Evolutionary conservation across 176 grass and related monocot species (phyloP).

Genomic region (Canna indica): DNA sequence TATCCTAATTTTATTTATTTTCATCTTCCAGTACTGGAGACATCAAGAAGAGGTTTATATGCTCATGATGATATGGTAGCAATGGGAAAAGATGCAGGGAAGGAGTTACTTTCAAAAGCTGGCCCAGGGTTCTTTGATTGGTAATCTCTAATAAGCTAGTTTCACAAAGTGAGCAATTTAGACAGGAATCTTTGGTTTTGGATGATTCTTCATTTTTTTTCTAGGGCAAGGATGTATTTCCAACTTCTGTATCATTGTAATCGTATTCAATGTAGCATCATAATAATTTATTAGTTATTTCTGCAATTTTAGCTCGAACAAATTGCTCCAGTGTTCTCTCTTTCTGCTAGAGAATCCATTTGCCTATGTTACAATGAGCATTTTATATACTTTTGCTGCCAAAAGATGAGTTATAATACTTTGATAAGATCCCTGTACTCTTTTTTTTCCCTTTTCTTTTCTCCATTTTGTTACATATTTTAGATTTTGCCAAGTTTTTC

Average conservation of each 20-base stretch:
- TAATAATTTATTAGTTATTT: background rate
- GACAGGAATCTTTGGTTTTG: background rate
- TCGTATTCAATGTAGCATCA: background rate
- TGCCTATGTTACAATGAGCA: background rate
- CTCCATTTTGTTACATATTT: too few species aligned
- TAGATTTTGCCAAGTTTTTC: too few species aligned
- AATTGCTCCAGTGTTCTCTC: background rate
- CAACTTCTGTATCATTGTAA: background rate
- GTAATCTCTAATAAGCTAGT: conserved; percentile 15
- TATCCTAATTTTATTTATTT: too few species aligned
- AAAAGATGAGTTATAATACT: too few species aligned
- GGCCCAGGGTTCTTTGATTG: conserved; percentile 79
- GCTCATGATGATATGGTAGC: conserved; percentile 67
- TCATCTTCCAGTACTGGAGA: conserved; percentile 95
- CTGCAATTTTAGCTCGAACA: background rate
- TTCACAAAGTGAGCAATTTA: background rate
- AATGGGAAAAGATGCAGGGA: conserved; percentile 84
- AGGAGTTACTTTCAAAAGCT: conserved; percentile 71
- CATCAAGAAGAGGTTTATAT: conserved; percentile 63
- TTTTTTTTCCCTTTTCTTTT: too few species aligned
- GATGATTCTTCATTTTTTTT: background rate
- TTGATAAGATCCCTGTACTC: too few species aligned
- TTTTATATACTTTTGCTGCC: background rate
- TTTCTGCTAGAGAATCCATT: background rate
- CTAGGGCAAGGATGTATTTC: background rate